Evolutionary conservation across 1,139 yeast species (phyloP).

Genomic region (Yamadazyma kanchanaburiensis): DNA sequence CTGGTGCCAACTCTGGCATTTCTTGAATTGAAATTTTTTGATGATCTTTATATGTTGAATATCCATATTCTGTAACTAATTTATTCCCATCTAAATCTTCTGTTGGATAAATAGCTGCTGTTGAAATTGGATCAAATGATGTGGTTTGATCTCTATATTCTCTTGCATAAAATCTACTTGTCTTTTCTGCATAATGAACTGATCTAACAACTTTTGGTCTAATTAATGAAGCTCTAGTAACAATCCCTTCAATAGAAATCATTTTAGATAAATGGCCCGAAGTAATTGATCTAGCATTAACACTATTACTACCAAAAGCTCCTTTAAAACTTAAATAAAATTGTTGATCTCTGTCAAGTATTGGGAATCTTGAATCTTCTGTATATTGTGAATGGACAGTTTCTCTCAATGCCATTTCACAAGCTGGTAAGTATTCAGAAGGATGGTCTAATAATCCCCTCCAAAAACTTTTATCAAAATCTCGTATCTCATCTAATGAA

Average conservation of each 20-base stretch:
- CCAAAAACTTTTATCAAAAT: slow-evolving; percentile 80
- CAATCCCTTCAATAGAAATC: slow-evolving; percentile 92
- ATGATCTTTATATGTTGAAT: slow-evolving; percentile 89
- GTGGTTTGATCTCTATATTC: slow-evolving; percentile 94
- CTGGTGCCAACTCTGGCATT: slow-evolving; percentile 98
- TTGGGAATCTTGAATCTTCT: slow-evolving; percentile 47
- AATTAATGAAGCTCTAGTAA: slow-evolving; percentile 88
- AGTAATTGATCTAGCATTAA: slow-evolving; percentile 84
- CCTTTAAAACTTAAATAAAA: slow-evolving; percentile 85
- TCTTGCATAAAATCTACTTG: slow-evolving; percentile 82
- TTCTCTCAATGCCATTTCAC: slow-evolving; percentile 83
- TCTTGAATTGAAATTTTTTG: slow-evolving; percentile 93
- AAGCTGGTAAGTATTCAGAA: slow-evolving; percentile 84
- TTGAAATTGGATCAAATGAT: slow-evolving; percentile 77
- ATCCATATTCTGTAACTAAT: slow-evolving; percentile 87
- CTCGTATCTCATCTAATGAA: slow-evolving; percentile 83
- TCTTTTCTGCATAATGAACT: slow-evolving; percentile 88
- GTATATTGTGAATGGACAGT: slow-evolving; percentile 69
- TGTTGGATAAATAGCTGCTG: slow-evolving; percentile 89
- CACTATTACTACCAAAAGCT: slow-evolving; percentile 83
- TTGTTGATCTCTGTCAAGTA: slow-evolving; percentile 58
- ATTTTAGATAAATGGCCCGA: slow-evolving; percentile 75
- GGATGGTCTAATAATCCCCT: slow-evolving; percentile 72
- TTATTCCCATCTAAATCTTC: slow-evolving; percentile 91
- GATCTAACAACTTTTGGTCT: slow-evolving; percentile 90